phyloP scores from a whole-genome alignment of 2,329 filamentous ascomycete genomes.

The Pseudocercospora musae region DNA sequence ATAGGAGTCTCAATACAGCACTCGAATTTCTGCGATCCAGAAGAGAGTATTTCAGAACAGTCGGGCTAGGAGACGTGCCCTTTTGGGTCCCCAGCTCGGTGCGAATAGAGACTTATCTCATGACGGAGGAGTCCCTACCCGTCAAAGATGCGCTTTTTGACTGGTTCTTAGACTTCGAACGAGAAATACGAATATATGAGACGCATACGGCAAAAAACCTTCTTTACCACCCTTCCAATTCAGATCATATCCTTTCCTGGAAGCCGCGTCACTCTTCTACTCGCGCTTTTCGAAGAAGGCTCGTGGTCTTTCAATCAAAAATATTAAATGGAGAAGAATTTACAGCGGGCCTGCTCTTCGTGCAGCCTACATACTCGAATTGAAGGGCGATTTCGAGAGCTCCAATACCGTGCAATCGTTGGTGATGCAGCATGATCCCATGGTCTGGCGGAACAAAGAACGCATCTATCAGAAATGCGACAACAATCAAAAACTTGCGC shows the following conservation, averaged over 20 bases:
- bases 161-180: neutral
- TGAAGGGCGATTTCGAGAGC: neutral
- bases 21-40: neutral
- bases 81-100: neutral
- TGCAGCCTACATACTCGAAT: neutral
- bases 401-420: neutral
- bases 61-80: neutral
- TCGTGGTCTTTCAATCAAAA: neutral
- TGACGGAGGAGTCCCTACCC: neutral
- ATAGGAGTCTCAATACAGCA: neutral
- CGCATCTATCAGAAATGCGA: neutral
- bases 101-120: neutral
- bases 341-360: too few relatives aligned
- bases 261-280: neutral
- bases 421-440: neutral
- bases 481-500: neutral
- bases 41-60: neutral
- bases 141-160: neutral
- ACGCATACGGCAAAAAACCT: too few relatives aligned
- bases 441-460: neutral
- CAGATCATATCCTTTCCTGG: neutral
- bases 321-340: too few relatives aligned
- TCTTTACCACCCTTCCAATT: neutral
- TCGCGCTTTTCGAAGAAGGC: neutral
- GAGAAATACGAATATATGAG: neutral